phyloP scores from a whole-genome alignment of 257 asterid species.

The Cruciata laevipes region DNA sequence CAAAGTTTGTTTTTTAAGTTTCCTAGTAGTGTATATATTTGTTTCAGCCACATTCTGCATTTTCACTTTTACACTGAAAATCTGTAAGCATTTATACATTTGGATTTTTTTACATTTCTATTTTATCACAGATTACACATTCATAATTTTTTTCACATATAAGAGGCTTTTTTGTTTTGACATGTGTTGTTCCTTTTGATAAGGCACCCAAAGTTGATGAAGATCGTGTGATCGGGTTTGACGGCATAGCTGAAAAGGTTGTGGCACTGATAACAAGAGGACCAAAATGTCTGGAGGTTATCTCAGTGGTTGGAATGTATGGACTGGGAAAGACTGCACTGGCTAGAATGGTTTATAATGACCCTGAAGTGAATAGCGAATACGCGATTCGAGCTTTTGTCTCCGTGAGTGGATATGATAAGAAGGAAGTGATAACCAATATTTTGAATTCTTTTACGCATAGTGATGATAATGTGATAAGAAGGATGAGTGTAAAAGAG shows the following conservation, averaged over 20 bases:
- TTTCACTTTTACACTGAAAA: no score
- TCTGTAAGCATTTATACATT: no score
- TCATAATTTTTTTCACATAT: no score
- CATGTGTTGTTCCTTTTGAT: no score
- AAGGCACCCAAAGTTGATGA: neutral
- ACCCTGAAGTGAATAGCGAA: constrained; percentile 20
- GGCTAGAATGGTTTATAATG: constrained; percentile 42
- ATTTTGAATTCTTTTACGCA: constrained; percentile 21
- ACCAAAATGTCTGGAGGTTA: neutral
- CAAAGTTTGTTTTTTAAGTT: no score
- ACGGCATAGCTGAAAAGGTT: no score
- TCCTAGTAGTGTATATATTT: no score
- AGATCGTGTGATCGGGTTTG: neutral
- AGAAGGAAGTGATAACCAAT: constrained; percentile 35
- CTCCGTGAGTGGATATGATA: constrained; percentile 30
- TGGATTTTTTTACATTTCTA: no score
- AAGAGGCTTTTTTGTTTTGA: no score
- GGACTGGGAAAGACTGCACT: constrained; percentile 44
- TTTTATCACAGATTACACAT: no score
- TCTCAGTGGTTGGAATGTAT: constrained; percentile 14
- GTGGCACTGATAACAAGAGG: neutral
- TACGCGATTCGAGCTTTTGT: constrained; percentile 24
- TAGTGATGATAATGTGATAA: neutral
- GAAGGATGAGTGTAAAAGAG: constrained; percentile 21
- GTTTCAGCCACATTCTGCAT: no score